A percentile compares a stretch with the other conserved stretches of the same genome.
Evolutionary conservation across 768 basidiomycete genomes (phyloP).

Genomic region (Boletus tomentosulus): DNA sequence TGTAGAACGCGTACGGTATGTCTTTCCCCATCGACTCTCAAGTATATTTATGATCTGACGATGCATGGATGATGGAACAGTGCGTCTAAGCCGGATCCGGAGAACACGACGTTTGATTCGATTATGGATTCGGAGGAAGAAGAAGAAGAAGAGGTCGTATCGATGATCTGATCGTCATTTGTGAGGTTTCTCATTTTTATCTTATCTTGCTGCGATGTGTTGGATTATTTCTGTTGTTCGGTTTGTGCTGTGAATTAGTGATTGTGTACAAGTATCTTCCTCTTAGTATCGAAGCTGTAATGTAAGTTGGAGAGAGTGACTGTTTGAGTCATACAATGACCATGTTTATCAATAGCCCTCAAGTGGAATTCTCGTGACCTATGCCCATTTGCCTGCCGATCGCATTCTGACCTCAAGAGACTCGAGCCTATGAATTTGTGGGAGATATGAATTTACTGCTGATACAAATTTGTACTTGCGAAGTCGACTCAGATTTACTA

Average conservation of each 20-base stretch:
- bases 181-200: background rate
- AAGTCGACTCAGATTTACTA: too few species aligned
- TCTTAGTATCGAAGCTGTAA: too few species aligned
- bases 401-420: too few species aligned
- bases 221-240: background rate
- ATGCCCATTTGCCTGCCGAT: too few species aligned
- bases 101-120: slow-evolving; percentile 37
- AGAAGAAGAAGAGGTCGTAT: slow-evolving; percentile 47
- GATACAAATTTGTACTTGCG: too few species aligned
- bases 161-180: slow-evolving; percentile 4
- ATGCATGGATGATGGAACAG: background rate
- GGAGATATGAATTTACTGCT: too few species aligned
- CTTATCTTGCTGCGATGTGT: background rate
- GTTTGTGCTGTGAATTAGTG: too few species aligned
- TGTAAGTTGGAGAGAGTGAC: too few species aligned
- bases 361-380: too few species aligned
- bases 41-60: background rate
- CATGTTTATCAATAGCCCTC: too few species aligned
- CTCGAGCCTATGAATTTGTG: too few species aligned
- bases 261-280: too few species aligned
- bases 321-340: background rate
- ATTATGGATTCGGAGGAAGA: slow-evolving; percentile 55
- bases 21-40: background rate
- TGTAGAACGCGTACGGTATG: slow-evolving; percentile 7
- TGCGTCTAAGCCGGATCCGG: slow-evolving; percentile 5